phyloP scores from a whole-genome alignment of 345 rosid species.

The Eucalyptus virginea region DNA sequence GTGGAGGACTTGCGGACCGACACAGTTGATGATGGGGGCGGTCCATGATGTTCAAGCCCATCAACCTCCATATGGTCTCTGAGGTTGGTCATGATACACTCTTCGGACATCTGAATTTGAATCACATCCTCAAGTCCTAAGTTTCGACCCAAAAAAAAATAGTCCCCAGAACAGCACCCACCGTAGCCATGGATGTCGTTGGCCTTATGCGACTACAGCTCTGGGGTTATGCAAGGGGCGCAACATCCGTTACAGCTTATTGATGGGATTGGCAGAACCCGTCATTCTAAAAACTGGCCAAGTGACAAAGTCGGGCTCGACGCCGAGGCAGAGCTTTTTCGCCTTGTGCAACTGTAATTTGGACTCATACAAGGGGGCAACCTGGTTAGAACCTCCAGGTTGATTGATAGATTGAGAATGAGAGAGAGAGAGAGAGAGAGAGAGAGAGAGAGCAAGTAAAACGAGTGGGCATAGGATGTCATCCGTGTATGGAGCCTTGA shows the following conservation, averaged over 20 bases:
- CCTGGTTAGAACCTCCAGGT: not conserved
- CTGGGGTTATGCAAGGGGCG: not conserved
- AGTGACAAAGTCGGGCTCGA: not conserved
- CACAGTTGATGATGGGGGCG: not conserved
- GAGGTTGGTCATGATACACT: not conserved
- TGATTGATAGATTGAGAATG: not conserved
- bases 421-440: not conserved
- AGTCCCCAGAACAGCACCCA: not conserved
- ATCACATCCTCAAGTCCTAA: not conserved
- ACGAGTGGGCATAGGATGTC: not conserved
- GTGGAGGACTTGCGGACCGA: rapidly evolving
- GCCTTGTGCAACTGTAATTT: not conserved
- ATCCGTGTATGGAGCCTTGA: not conserved
- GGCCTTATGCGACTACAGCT: not conserved
- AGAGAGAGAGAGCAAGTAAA: not conserved
- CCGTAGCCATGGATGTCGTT: not conserved
- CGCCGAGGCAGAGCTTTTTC: not conserved
- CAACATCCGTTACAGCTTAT: not conserved
- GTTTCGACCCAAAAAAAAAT: not conserved
- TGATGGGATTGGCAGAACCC: not conserved
- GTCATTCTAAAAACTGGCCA: not conserved
- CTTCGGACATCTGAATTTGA: not conserved
- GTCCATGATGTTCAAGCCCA: not conserved
- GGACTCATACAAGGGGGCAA: not conserved
- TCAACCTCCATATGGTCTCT: not conserved